Evolutionary conservation across 2,329 filamentous ascomycete species (phyloP).

Genomic region (Penicillium griseofulvum): DNA sequence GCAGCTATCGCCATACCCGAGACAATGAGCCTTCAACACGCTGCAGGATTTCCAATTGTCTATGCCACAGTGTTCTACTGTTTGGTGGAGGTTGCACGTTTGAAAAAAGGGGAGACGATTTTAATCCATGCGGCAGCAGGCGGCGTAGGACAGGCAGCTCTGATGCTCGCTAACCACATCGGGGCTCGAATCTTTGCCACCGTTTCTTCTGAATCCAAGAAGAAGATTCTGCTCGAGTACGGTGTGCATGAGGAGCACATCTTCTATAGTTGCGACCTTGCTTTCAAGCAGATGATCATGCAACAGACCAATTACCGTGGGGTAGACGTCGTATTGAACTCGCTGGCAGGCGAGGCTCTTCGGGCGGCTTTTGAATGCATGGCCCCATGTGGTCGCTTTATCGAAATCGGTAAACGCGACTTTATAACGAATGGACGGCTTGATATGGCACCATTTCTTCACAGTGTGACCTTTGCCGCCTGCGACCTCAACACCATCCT

Average conservation of each 20-base stretch:
- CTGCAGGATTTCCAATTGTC: not conserved
- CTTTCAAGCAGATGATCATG: not conserved
- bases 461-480: not conserved
- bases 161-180: not conserved
- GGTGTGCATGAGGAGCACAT: not conserved
- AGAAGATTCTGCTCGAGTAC: not conserved
- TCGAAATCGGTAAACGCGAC: not conserved
- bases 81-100: not conserved
- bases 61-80: not conserved
- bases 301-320: not conserved
- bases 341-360: not conserved
- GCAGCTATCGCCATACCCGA: too few species aligned
- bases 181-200: not conserved
- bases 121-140: not conserved
- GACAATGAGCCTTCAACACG: too few species aligned
- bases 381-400: not conserved
- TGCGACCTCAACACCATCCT: not conserved
- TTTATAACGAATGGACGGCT: not conserved
- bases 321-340: not conserved
- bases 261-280: not conserved
- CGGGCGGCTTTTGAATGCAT: not conserved
- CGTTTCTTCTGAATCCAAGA: not conserved
- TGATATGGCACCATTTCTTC: constrained; percentile 1
- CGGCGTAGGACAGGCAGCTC: not conserved
- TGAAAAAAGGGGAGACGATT: not conserved